Evolutionary conservation across 148 eudicot genomes (phyloP).

Genomic region (Salicornia ramosissima): DNA sequence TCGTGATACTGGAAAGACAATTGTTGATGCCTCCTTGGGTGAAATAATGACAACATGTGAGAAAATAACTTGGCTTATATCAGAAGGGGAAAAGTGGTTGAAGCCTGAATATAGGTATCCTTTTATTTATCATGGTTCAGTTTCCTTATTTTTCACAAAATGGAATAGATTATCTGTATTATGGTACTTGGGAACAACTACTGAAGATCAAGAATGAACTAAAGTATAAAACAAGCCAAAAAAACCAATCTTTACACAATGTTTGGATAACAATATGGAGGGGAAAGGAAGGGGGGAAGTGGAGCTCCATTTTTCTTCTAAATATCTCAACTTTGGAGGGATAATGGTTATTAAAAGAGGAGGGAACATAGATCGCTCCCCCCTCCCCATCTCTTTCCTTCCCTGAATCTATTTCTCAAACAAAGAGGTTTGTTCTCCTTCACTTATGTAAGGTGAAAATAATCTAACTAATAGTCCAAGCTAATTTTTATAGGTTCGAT

Average conservation of each 20-base stretch:
- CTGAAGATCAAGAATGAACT: not conserved
- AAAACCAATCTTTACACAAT: not conserved
- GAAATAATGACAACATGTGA: conserved; percentile 99
- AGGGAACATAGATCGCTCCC: too few relatives aligned
- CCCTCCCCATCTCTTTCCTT: too few relatives aligned
- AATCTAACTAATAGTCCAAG: not conserved
- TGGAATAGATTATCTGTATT: not conserved
- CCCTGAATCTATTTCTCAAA: too few relatives aligned
- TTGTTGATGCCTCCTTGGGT: conserved; percentile 98
- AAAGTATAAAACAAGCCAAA: too few relatives aligned
- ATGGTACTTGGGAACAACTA: not conserved
- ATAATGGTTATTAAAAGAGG: too few relatives aligned
- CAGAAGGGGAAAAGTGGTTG: conserved; percentile 98
- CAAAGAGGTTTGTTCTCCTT: too few relatives aligned
- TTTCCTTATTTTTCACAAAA: not conserved
- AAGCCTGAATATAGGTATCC: conserved; percentile 89
- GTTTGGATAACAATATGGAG: too few relatives aligned
- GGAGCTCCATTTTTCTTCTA: too few relatives aligned
- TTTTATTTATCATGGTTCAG: not conserved
- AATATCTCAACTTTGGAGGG: too few relatives aligned
- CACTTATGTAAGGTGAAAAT: too few relatives aligned
- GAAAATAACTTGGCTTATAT: conserved; percentile 91
- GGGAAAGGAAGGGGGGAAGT: too few relatives aligned
- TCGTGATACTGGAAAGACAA: conserved; percentile 99
- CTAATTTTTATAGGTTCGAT: not conserved